phyloP scores from a whole-genome alignment of 345 rosid genomes.

The Arabis hirsuta region DNA sequence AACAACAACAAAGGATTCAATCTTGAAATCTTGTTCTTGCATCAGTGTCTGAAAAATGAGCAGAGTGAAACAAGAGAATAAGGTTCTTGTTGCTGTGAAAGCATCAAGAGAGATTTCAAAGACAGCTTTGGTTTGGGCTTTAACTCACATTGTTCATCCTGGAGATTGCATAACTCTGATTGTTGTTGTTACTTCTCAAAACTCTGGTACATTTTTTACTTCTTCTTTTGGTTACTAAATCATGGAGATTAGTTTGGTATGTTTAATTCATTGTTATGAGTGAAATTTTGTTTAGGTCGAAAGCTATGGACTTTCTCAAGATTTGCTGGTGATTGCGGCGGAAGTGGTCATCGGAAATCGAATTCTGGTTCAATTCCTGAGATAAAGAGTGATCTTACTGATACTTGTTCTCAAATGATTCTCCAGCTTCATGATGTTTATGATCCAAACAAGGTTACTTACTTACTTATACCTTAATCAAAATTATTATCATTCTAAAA shows the following conservation, averaged over 20 bases:
- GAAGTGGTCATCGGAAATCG: constrained; percentile 72
- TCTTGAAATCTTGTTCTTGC: constrained; percentile 13
- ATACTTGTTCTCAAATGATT: constrained; percentile 98
- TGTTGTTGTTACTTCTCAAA: constrained; percentile 80
- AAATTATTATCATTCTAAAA: not conserved
- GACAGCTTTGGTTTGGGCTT: constrained; percentile 94
- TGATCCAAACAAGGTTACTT: constrained; percentile 86
- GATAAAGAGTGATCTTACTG: constrained; percentile 74
- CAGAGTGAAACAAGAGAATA: constrained; percentile 66
- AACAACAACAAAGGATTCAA: not conserved
- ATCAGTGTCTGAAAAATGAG: constrained; percentile 53
- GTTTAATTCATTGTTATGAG: not conserved
- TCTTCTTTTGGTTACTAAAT: constrained; percentile 8
- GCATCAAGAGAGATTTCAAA: constrained; percentile 95
- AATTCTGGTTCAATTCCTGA: constrained; percentile 66
- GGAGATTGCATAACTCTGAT: constrained; percentile 91
- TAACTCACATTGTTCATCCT: constrained; percentile 97
- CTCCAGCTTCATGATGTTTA: constrained; percentile 96
- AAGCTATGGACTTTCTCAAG: constrained; percentile 90
- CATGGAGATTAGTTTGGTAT: constrained; percentile 15
- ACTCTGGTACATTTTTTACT: constrained; percentile 57
- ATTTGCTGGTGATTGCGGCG: constrained; percentile 97
- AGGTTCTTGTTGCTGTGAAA: constrained; percentile 93
- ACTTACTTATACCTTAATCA: not conserved
- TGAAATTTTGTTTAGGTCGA: constrained; percentile 56